Evolutionary conservation across 805 yeast genomes (phyloP), one percentile per base, ranked within the genome.

Genomic region (Suhomyces pyralidae): DNA sequence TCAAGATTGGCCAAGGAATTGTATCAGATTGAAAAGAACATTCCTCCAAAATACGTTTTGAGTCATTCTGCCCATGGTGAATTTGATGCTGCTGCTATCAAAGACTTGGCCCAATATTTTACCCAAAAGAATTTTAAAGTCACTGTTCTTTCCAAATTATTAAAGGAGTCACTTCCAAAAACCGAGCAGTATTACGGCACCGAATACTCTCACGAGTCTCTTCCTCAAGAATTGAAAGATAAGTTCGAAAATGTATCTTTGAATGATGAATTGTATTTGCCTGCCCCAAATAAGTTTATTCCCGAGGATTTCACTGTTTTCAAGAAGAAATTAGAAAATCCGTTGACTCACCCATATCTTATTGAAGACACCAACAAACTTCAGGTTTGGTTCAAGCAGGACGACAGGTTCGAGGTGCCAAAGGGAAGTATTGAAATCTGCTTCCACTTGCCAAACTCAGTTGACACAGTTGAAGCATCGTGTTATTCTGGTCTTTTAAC

Each of bases 151-250:
- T 67, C 81, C 66, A 57, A 76, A 49, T 77, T 77, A 6, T 78
- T 83, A 3, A 79, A 79, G 2, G 70, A 60, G 1, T 69, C 81
- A 46, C 19, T 42, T 8, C 57, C 69, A 14, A n/a, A 38, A 7
- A 74, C 63, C 19, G 99, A 93, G 66, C 77, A 82, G 62, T 93
- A 97, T 97, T 93, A 94, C 64, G 97, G 96, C 3, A 90, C 97
- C 0, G 87, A 88, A 59, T 89, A 90, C 65, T 69, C 80, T 2
- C 66, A 79, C 43, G 74, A 70, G 9, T 70, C 74, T 14, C 61
- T 89, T 20, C 72, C 82, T 2, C 44, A 56, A 0, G 71, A 69
- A 0, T 65, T 85, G 3, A 14, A 73, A 6, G 47, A 64, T 8
- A 61, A 58, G 40, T 63, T 83, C 28, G 46, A 55, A 65, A 44